These are phyloP conservation scores for Pleomassaria siparia DNA, from an alignment of 2,329 filamentous ascomycete genomes.

Conservation along the genomic window DNA sequence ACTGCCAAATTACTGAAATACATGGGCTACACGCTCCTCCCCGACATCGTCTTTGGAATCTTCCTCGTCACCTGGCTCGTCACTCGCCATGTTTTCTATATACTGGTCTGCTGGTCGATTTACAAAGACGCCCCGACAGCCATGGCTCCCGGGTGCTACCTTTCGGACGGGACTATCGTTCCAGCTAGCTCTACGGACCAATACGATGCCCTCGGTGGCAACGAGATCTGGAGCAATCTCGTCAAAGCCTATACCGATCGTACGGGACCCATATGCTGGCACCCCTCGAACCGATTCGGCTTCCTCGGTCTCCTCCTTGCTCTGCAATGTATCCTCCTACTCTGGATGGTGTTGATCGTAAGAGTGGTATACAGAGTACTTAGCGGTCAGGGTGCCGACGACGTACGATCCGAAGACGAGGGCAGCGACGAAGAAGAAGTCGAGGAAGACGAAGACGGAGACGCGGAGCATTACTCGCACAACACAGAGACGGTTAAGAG, in stretches of 20 bases:
- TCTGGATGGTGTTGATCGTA: constrained; percentile 90
- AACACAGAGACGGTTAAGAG: constrained; percentile 27
- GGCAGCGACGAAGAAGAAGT: constrained; percentile 65
- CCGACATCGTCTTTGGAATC: constrained; percentile 79
- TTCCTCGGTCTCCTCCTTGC: constrained; percentile 78
- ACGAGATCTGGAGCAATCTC: constrained; percentile 58
- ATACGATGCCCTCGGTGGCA: constrained; percentile 44
- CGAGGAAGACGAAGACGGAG: constrained; percentile 34
- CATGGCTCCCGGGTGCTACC: constrained; percentile 72
- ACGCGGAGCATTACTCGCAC: constrained; percentile 9
- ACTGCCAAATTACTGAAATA: constrained; percentile 91
- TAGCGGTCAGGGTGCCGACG: constrained; percentile 75
- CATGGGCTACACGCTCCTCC: constrained; percentile 70
- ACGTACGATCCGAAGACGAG: constrained; percentile 85
- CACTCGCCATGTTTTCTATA: constrained; percentile 79
- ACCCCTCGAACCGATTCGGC: constrained; percentile 68
- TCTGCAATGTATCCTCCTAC: constrained; percentile 76
- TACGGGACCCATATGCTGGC: constrained; percentile 78
- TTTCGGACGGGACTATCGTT: constrained; percentile 56
- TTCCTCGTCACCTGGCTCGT: constrained; percentile 87
- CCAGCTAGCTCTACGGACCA: constrained; percentile 55
- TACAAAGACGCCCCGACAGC: constrained; percentile 64
- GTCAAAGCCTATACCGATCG: constrained; percentile 73
- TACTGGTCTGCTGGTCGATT: constrained; percentile 79
- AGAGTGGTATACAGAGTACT: constrained; percentile 80